Conservation (phyloP, 2,329 filamentous ascomycete genomes). For the Fusarium nurragi region DNA sequence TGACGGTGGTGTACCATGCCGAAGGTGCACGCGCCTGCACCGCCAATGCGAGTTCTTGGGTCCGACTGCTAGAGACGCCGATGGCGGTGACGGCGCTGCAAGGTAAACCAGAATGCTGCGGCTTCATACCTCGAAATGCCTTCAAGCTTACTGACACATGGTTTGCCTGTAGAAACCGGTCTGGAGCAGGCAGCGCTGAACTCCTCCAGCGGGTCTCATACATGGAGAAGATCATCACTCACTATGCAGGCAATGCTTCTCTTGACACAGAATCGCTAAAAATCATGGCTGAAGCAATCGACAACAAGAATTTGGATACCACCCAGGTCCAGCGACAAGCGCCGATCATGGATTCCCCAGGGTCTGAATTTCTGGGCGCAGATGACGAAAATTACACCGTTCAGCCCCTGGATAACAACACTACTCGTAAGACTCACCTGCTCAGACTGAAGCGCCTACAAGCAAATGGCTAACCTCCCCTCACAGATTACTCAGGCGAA, state of each 20-base stretch:
- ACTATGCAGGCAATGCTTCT: slow-evolving; percentile 56
- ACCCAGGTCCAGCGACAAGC: slow-evolving; percentile 33
- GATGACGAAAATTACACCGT: slow-evolving; percentile 55
- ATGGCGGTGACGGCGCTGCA: slow-evolving; percentile 39
- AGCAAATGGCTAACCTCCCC: slow-evolving; percentile 13
- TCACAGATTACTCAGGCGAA: slow-evolving; percentile 60
- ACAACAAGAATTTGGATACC: slow-evolving; percentile 45
- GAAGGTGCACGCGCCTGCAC: slow-evolving; percentile 60
- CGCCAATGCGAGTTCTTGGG: slow-evolving; percentile 60
- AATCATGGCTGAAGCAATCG: slow-evolving; percentile 54
- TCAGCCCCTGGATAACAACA: slow-evolving; percentile 54
- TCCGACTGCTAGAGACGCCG: slow-evolving; percentile 46
- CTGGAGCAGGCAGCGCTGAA: slow-evolving; percentile 37
- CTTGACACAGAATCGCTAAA: slow-evolving; percentile 48
- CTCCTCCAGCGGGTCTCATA: slow-evolving; percentile 43
- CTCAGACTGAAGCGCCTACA: background rate
- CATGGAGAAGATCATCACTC: slow-evolving; percentile 59
- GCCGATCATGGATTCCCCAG: slow-evolving; percentile 35
- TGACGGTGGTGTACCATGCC: slow-evolving; percentile 64
- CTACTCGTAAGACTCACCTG: slow-evolving; percentile 49
- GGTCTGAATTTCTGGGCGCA: slow-evolving; percentile 41
- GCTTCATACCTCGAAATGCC: background rate
- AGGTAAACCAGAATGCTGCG: slow-evolving; percentile 20
- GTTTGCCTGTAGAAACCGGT: slow-evolving; percentile 33
- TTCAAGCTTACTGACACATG: slow-evolving; percentile 19